Evolutionary conservation across 2,329 filamentous ascomycete genomes (phyloP).

Genomic region (Fusarium humuli): DNA sequence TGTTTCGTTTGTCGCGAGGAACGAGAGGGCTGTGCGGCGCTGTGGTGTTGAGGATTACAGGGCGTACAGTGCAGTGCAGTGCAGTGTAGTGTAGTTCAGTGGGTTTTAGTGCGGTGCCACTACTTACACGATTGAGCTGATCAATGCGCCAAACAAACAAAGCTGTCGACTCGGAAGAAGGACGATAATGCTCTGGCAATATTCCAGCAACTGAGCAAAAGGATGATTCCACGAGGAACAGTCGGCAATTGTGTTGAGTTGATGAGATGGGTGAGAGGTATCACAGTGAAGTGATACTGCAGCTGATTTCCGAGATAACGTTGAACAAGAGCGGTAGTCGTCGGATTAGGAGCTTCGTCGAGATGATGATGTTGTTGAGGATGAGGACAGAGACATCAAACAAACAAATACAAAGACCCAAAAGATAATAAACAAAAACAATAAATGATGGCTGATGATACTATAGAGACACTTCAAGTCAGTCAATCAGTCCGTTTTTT

Average conservation of each 20-base stretch:
- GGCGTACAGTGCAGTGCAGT: constrained; percentile 4
- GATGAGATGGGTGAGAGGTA: constrained; percentile 7
- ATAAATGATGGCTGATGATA: constrained; percentile 42
- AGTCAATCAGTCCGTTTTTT: constrained; percentile 32
- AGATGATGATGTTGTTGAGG: background rate
- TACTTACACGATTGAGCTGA: constrained; percentile 41
- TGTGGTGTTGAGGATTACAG: constrained; percentile 15
- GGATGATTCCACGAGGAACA: constrained; percentile 30
- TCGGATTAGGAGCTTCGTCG: constrained; percentile 32
- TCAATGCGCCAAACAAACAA: constrained; percentile 31
- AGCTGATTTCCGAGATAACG: constrained; percentile 20
- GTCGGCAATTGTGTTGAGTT: constrained; percentile 27
- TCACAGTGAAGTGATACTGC: constrained; percentile 40
- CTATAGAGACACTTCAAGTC: constrained; percentile 26
- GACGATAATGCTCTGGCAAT: constrained; percentile 50
- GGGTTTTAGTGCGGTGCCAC: constrained; percentile 3
- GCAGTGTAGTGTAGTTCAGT: constrained; percentile 5
- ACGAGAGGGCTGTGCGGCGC: constrained; percentile 2
- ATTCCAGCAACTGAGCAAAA: constrained; percentile 55
- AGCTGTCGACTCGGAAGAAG: constrained; percentile 30
- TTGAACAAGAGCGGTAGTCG: constrained; percentile 18
- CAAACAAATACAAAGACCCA: constrained; percentile 2
- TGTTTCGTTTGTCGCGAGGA: constrained; percentile 4
- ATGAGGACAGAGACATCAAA: constrained; percentile 8
- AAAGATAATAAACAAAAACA: constrained; percentile 9